phyloP scores from a whole-genome alignment of 179 eudicot genomes.

The Spinacia oleracea region DNA sequence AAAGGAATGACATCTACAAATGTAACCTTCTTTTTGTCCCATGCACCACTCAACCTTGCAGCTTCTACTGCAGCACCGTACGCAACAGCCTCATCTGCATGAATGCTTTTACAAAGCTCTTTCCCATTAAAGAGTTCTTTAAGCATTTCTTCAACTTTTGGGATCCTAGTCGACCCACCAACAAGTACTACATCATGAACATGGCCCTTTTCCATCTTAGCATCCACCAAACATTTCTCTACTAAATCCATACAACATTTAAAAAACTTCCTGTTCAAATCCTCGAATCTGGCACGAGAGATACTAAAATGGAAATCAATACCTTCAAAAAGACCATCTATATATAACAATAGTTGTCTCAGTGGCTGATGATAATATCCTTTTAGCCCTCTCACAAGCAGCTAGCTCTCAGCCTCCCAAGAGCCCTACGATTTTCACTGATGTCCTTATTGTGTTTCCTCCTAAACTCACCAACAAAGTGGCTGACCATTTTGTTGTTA shows the following conservation, averaged over 20 bases:
- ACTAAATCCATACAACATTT: not conserved
- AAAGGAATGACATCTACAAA: not conserved
- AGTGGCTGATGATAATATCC: not conserved
- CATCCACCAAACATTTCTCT: not conserved
- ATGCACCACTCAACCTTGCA: not conserved
- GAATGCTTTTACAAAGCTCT: not conserved
- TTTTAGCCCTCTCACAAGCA: not conserved
- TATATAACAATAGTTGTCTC: not conserved
- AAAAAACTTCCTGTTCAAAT: not conserved
- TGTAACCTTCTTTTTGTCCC: not conserved
- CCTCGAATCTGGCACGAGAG: not conserved
- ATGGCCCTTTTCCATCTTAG: not conserved
- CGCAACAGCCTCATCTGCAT: not conserved
- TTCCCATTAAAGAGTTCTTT: not conserved
- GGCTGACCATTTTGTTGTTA: not conserved
- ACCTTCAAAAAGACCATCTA: not conserved
- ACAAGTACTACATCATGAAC: not conserved
- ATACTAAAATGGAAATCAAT: not conserved
- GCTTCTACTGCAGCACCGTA: not conserved
- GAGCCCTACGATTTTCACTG: not conserved
- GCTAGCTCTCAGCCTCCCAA: not conserved
- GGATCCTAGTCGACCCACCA: constrained; percentile 2
- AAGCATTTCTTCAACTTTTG: not conserved
- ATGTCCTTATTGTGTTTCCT: not conserved
- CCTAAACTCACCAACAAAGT: not conserved